Percentiles rank a stretch among this genome's conserved stretches.
These are phyloP conservation scores for Rusavskia elegans DNA, from an alignment of 495 filamentous ascomycete species.

Conservation along the genomic window DNA sequence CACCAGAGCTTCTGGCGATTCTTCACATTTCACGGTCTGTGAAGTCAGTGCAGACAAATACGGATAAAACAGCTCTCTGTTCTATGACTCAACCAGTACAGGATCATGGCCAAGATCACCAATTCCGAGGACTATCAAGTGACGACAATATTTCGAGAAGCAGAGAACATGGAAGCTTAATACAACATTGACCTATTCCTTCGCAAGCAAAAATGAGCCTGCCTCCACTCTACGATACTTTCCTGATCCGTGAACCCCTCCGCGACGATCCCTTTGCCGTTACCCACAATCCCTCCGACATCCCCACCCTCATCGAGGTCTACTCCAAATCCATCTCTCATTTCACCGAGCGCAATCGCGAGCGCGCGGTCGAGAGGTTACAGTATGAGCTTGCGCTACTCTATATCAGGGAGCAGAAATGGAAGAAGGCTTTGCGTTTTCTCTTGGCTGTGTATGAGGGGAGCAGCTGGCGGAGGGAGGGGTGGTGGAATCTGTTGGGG, in stretches of 20 bases:
- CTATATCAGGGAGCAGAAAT: slow-evolving; percentile 43
- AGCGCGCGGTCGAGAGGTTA: slow-evolving; percentile 48
- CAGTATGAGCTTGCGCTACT: slow-evolving; percentile 55
- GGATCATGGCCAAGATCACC: too few species aligned
- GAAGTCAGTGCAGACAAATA: too few species aligned
- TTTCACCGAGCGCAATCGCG: slow-evolving; percentile 47
- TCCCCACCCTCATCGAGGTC: slow-evolving; percentile 16
- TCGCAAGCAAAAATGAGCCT: background rate
- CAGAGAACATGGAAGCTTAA: too few species aligned
- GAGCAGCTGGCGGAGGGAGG: slow-evolving; percentile 57
- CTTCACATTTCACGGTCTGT: too few species aligned
- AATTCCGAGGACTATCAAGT: too few species aligned
- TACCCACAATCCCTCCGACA: slow-evolving; percentile 10
- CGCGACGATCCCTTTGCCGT: slow-evolving; percentile 7
- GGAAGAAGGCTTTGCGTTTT: slow-evolving; percentile 48
- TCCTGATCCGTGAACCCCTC: slow-evolving; percentile 10
- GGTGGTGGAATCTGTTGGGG: slow-evolving; percentile 48
- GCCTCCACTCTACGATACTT: slow-evolving; percentile 9
- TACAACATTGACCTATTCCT: too few species aligned
- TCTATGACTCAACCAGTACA: too few species aligned
- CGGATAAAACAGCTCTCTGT: too few species aligned
- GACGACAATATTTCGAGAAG: too few species aligned
- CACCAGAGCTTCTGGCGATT: too few species aligned
- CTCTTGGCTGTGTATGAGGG: slow-evolving; percentile 57
- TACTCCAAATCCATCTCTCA: slow-evolving; percentile 44